Conservation (phyloP, 495 filamentous ascomycete genomes). For the Aspergillus avenaceus region DNA sequence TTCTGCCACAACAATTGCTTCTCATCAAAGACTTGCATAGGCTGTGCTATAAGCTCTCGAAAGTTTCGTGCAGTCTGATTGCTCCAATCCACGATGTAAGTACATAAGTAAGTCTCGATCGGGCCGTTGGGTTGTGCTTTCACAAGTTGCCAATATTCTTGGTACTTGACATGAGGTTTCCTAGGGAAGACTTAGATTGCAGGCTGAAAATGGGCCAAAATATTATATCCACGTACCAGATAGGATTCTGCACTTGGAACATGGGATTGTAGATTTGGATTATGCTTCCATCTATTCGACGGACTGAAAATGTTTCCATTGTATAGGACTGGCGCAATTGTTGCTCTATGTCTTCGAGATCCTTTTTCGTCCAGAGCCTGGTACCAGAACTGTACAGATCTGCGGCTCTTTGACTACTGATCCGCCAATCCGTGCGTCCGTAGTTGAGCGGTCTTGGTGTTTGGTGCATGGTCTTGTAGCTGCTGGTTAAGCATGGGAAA, state of each 20-base stretch:
- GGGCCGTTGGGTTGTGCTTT: conserved; percentile 21
- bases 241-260: conserved; percentile 33
- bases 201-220: conserved; percentile 19
- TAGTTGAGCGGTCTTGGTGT: conserved; percentile 30
- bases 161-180: conserved; percentile 30
- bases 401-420: conserved; percentile 32
- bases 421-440: conserved; percentile 31
- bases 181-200: conserved; percentile 21
- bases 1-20: conserved; percentile 27
- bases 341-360: conserved; percentile 32
- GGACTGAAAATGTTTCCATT: conserved; percentile 29
- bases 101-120: conserved; percentile 31
- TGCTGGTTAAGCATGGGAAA: conserved; percentile 17
- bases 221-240: conserved; percentile 30
- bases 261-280: conserved; percentile 34
- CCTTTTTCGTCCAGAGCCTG: conserved; percentile 35
- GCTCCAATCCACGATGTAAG: conserved; percentile 34
- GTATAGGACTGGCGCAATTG: conserved; percentile 30
- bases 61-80: conserved; percentile 30
- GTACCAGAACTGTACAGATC: conserved; percentile 33
- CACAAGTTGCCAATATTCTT: conserved; percentile 29
- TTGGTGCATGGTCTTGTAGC: conserved; percentile 24
- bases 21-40: conserved; percentile 29
- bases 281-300: conserved; percentile 31
- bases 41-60: conserved; percentile 26